Percentiles rank a stretch among this genome's conserved stretches.
Conservation (phyloP, 164 flowering plant genomes). For the Paratinospora sagittata region DNA sequence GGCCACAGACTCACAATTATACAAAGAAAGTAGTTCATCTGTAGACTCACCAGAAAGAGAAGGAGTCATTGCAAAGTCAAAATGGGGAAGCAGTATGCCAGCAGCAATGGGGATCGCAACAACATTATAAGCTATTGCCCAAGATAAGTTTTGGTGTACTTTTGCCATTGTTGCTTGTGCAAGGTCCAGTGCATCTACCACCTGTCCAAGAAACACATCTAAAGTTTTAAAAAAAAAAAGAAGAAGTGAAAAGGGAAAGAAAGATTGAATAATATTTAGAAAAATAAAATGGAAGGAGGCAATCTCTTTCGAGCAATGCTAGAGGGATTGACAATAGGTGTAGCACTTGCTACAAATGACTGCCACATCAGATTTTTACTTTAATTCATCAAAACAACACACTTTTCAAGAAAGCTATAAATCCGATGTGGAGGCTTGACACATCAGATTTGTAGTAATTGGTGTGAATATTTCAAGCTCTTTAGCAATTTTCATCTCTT, state of each 20-base stretch:
- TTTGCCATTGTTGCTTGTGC: slow-evolving; percentile 86
- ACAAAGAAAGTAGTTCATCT: too few relatives aligned
- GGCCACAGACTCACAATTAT: too few relatives aligned
- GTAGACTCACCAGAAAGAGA: slow-evolving; percentile 66
- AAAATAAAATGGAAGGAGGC: not conserved
- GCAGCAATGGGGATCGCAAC: slow-evolving; percentile 94
- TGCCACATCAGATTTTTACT: too few relatives aligned
- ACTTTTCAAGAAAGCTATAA: too few relatives aligned
- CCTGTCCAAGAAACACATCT: slow-evolving; percentile 32
- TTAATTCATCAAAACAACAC: too few relatives aligned
- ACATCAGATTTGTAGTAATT: too few relatives aligned
- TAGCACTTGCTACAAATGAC: too few relatives aligned
- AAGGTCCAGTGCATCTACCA: slow-evolving; percentile 81
- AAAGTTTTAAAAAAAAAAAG: not conserved
- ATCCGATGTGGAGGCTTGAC: too few relatives aligned
- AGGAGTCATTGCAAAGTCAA: slow-evolving; percentile 94
- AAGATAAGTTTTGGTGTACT: slow-evolving; percentile 83
- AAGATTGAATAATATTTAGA: not conserved
- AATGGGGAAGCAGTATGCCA: slow-evolving; percentile 78
- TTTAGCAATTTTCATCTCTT: too few relatives aligned
- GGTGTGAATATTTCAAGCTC: too few relatives aligned
- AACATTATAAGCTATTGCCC: slow-evolving; percentile 92
- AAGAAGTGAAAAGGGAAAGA: not conserved
- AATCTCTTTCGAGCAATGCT: not conserved
- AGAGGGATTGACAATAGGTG: too few relatives aligned